phyloP scores from a whole-genome alignment of 495 filamentous ascomycete genomes.

The Lasiosphaeria hispida region DNA sequence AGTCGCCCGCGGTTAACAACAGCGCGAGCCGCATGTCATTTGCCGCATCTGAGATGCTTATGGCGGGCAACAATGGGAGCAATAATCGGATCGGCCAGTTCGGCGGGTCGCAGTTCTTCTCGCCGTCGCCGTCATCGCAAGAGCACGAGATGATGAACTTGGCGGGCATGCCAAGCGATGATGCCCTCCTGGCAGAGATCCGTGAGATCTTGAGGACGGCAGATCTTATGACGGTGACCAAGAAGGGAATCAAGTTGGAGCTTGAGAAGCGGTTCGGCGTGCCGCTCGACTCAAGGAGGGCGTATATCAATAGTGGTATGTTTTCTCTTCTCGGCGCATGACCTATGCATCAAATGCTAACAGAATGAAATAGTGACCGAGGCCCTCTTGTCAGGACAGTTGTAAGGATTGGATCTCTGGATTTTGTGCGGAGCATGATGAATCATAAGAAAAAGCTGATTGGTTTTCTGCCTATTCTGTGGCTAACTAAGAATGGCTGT shows the following conservation, averaged over 20 bases:
- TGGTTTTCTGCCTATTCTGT: no score
- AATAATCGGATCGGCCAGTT: slow-evolving; percentile 46
- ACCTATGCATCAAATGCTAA: slow-evolving; percentile 6
- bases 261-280: slow-evolving; percentile 86
- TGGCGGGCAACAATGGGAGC: slow-evolving; percentile 25
- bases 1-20: slow-evolving; percentile 32
- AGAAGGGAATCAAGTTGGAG: slow-evolving; percentile 96
- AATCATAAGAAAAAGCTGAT: no score
- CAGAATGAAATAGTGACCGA: slow-evolving; percentile 40
- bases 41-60: slow-evolving; percentile 67
- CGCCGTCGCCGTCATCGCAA: slow-evolving; percentile 39
- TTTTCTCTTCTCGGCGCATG: slow-evolving; percentile 19
- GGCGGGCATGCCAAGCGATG: slow-evolving; percentile 74
- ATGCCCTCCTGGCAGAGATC: slow-evolving; percentile 89
- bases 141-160: slow-evolving; percentile 71
- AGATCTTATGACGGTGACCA: slow-evolving; percentile 96
- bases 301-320: slow-evolving; percentile 93
- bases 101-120: slow-evolving; percentile 48
- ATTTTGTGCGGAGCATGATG: no score
- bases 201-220: slow-evolving; percentile 85
- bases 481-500: no score
- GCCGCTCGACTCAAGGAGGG: slow-evolving; percentile 71
- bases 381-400: slow-evolving; percentile 46
- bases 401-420: slow-evolving; percentile 23
- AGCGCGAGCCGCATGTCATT: slow-evolving; percentile 65